Conservation (phyloP, 768 basidiomycete species). For the Lentinula detonsa region DNA sequence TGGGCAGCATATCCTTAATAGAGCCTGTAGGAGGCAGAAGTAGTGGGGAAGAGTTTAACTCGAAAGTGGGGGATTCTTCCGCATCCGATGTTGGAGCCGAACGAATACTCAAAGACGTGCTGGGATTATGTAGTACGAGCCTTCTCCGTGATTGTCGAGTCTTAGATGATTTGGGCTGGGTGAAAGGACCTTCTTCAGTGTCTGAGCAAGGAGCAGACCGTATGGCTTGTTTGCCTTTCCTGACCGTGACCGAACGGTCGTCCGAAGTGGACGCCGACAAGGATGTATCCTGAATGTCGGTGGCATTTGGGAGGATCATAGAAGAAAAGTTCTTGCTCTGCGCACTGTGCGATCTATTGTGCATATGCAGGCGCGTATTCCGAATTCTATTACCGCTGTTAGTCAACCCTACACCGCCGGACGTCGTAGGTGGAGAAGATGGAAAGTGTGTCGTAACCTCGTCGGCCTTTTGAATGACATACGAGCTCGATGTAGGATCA, state of each 20-base stretch:
- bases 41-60: background rate
- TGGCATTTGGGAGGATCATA: background rate
- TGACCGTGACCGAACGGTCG: background rate
- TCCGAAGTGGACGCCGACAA: background rate
- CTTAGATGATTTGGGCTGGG: background rate
- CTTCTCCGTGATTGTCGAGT: background rate
- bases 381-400: background rate
- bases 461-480: background rate
- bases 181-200: background rate
- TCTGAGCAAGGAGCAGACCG: slow-evolving; percentile 4
- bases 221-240: slow-evolving; percentile 2
- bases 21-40: slow-evolving; percentile 1
- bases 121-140: background rate
- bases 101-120: background rate
- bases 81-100: background rate
- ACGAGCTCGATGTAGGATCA: slow-evolving; percentile 5
- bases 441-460: background rate
- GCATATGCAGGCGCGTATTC: background rate
- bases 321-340: slow-evolving; percentile 4
- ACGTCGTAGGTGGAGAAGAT: background rate
- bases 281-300: background rate
- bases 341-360: slow-evolving; percentile 4
- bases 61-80: background rate
- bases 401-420: background rate
- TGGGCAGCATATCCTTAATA: slow-evolving; percentile 1